Evolutionary conservation across 1,284 basidiomycete genomes (phyloP), one percentile per base, ranked within the genome.

Genomic region (Inonotus obliquus): DNA sequence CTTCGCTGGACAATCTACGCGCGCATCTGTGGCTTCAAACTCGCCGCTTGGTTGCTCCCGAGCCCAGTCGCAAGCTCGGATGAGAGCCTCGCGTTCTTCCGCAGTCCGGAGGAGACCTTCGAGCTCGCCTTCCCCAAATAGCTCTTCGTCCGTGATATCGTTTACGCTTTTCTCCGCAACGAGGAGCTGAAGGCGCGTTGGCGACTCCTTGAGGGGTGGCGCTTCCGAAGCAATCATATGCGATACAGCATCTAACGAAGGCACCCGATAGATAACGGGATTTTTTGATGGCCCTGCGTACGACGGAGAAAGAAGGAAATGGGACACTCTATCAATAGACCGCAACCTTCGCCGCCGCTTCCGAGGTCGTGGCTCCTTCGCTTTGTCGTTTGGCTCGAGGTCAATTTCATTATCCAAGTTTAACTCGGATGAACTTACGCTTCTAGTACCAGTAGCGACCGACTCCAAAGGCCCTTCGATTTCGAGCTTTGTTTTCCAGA

Each of bases 141-240:
- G 71, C 61, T 85, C 83, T 2, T 81, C 79, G 65, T 86, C 84
- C 4, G 58, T 59, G 32, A 85, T 78, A 38, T 76, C 76, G 4
- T 68, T 69, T 49, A 74, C 70, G 4, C 81, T 82, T 55, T 85
- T 82, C 47, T 85, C 81, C 41, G 76, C 73, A 10, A 76, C 72
- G 0, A 91, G 77, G 19, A 84, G 71, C 67, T 89, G 84, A 14
- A 90, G 77, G 39, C 88, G 85, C 2, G 84, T 83, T 1, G 83
- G 87, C 25, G 76, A 69, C 7, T 62, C 62, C 25, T 65, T 17
- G 67, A 70, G 45, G 66, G 70, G 62, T 3, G 71, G 69, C 1
- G 74, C 68, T 11, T 84, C 75, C 23, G 79, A 77, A 5, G 81
- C 79, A 11, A 89, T 77, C 47, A 87, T 71, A 66, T 85, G 85